Base-by-base conservation (phyloP, 2,329 filamentous ascomycete genomes). In the Beauveria sp. region DNA sequence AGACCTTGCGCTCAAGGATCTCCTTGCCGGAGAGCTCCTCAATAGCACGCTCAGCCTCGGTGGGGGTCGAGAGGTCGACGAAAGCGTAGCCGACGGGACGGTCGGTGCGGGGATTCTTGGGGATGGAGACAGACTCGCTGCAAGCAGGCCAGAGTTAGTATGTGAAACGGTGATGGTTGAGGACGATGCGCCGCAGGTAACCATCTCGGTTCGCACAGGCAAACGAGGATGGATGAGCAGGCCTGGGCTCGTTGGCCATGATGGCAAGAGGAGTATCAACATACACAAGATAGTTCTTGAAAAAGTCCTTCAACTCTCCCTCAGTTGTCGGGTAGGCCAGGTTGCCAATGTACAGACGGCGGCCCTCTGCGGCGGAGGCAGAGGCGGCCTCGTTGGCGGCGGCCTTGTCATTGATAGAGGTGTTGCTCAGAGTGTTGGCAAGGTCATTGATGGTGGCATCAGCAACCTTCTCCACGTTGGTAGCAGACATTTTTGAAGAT, bases 301-400 rank as follows among this genome's bases (percentile, higher is more conserved):
- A 99, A 86, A 99, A 99, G 73, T 95, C 90, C 86, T 96, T 96
- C 86, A 99, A 91, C 88, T 97, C 92, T 89, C 90, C 95, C 90
- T 98, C 95, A 79, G 92, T 96, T 88, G 95, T 98, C 88, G 93
- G 93, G 80, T 99, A 99, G 74, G 95, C 95, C 87, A 99, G 90
- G 86, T 99, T 99, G 85, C 95, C 95, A 84, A 99, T 98, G 84
- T 99, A 99, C 74, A 99, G 89, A 83, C 95, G 91, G 84, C 95
- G 91, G 79, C 95, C 93, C 85, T 99, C 95, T 79, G 93, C 93
- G 79, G 95, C 95, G 82, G 92, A 96, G 81, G 92, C 91, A 78
- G 95, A 88, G 75, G 95, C 92, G 78, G 93, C 92, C 78, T 96
- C 92, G 76, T 91, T 89, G 80, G 89, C 85, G 72, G 88, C 75